phyloP scores from a whole-genome alignment of 768 basidiomycete species.

The Leccinellum luteum region DNA sequence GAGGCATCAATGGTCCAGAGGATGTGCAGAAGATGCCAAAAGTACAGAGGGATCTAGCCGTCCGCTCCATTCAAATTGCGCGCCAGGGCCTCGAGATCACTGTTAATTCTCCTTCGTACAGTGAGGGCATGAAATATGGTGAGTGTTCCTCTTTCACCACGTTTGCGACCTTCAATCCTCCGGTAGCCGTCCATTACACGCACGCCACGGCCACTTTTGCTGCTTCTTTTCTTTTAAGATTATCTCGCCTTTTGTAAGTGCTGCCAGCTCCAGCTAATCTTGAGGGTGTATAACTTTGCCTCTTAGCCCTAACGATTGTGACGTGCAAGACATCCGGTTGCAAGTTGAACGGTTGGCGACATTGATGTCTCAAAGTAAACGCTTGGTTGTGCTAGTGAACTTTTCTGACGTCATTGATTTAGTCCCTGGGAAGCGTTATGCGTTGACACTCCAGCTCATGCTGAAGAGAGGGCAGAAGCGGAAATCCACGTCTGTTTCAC shows the following conservation, averaged over 20 bases:
- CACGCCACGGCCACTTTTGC: slow-evolving; percentile 94
- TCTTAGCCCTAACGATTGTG: slow-evolving; percentile 78
- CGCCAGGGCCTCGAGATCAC: slow-evolving; percentile 81
- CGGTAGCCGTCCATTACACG: slow-evolving; percentile 79
- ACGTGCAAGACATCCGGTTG: slow-evolving; percentile 66
- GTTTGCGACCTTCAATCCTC: slow-evolving; percentile 3
- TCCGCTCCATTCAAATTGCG: slow-evolving; percentile 82
- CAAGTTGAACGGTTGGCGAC: slow-evolving; percentile 77
- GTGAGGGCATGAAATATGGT: slow-evolving; percentile 93
- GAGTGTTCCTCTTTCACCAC: slow-evolving; percentile 19
- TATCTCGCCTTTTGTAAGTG: slow-evolving; percentile 83
- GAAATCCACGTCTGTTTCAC: slow-evolving; percentile 50
- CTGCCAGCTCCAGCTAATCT: neutral
- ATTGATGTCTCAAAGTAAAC: slow-evolving; percentile 76
- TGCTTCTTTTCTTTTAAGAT: slow-evolving; percentile 83
- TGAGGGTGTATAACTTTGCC: neutral
- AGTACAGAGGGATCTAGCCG: slow-evolving; percentile 74
- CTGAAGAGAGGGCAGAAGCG: slow-evolving; percentile 73
- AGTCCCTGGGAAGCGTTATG: slow-evolving; percentile 95
- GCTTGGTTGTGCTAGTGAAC: neutral
- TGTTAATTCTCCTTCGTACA: slow-evolving; percentile 76
- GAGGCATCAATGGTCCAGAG: slow-evolving; percentile 81
- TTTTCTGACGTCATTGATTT: slow-evolving; percentile 10
- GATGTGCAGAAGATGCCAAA: slow-evolving; percentile 83
- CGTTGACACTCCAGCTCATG: slow-evolving; percentile 86